Base-by-base conservation (phyloP, 352 stramenopile genomes). In the Aphanomyces euteiches region DNA sequence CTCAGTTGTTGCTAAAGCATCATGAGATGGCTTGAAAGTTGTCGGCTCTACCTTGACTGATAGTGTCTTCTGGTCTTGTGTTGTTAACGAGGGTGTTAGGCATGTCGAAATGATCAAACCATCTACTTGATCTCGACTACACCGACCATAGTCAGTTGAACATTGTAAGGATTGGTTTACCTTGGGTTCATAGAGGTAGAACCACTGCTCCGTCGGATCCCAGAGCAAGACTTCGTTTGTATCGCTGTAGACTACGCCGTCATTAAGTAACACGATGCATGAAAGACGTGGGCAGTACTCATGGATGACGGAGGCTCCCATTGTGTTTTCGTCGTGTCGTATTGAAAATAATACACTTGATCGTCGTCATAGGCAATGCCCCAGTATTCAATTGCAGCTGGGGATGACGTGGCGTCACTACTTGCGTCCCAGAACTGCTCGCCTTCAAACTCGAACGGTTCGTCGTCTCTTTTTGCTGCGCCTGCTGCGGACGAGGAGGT, bases 171-270 rank as follows among this genome's bases (percentile, higher is more conserved):
- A 58, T 19, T 10, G 7, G 19, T 13, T 17, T 61, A 36, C 59
- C 41, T 34, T 67, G 59, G 41, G 28, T 21, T 67, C 59, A 45
- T 67, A 67, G n/a, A 67, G 19, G 43, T 67, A 67, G 17, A 67
- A 67, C 59, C 59, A 67, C 41, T 67, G 59, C 38, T 53, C 59
- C 4, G n/a, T 38, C 2, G 39, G 5, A 19, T 67, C 59, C 59
- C 59, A 67, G 3, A 67, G 59, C 41, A 67, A 40, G 15, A 67
- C 41, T 56, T 67, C 38, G 41, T 40, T 13, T 15, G 5, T 63
- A 7, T 67, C 41, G 59, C 38, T 13, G 41, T 67, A 67, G 36
- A 67, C 59, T 67, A 56, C n/a, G 19, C 19, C 4, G 45, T 10
- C 8, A 12, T 34, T 47, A 19, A 15, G n/a, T 28, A 28, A 28